Evolutionary conservation across 495 filamentous ascomycete genomes (phyloP).

Genomic region (Penicillium soppii): DNA sequence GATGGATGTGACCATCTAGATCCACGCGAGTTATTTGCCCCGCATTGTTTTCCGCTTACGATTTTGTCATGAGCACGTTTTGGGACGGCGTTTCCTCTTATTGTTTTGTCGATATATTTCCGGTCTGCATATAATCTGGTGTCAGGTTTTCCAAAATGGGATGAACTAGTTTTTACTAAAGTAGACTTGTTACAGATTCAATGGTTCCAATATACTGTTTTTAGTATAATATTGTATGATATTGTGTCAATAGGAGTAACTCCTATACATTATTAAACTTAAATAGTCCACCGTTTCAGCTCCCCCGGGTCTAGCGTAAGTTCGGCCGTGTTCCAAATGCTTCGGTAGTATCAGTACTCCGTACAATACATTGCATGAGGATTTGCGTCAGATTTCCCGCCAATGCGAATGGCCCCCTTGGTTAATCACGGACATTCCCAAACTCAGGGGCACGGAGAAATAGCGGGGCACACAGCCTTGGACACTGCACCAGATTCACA

Average conservation of each 20-base stretch:
- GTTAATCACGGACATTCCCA: background rate
- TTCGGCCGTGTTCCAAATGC: background rate
- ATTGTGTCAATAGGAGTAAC: conserved; percentile 4
- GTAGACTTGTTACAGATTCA: background rate
- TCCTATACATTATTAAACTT: background rate
- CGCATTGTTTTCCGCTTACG: conserved; percentile 27
- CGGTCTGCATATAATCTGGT: conserved; percentile 33
- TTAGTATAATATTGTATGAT: too few species aligned
- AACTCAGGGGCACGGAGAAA: conserved; percentile 2
- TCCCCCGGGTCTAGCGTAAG: background rate
- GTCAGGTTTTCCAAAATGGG: conserved; percentile 17
- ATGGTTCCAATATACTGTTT: too few species aligned
- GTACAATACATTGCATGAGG: too few species aligned
- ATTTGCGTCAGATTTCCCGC: too few species aligned
- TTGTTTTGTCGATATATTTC: conserved; percentile 7
- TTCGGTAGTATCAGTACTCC: background rate
- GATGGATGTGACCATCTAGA: conserved; percentile 62
- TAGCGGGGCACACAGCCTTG: background rate
- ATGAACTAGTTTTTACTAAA: conserved; percentile 1
- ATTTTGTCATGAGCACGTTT: conserved; percentile 33
- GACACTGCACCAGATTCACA: background rate
- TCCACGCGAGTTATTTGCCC: conserved; percentile 12
- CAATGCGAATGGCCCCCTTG: background rate
- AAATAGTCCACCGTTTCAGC: background rate
- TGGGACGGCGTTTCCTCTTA: conserved; percentile 35